Percentiles rank a stretch among this genome's conserved stretches.
Evolutionary conservation across 2,329 filamentous ascomycete genomes (phyloP).

Genomic region (Pseudogymnoascus sp.): DNA sequence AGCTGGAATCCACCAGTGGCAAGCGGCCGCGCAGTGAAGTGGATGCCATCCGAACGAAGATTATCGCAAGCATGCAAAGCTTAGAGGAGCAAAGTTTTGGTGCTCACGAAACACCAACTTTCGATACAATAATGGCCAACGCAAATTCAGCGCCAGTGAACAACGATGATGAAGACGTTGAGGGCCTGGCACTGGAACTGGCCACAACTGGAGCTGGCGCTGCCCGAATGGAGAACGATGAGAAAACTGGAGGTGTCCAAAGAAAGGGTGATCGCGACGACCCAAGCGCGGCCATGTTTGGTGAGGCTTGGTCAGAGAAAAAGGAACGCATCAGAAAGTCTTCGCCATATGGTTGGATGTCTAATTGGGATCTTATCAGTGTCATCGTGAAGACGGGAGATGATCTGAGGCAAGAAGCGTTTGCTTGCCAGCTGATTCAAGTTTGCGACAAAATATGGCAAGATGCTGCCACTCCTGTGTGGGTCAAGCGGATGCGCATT

Average conservation of each 20-base stretch:
- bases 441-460: constrained; percentile 77
- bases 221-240: constrained; percentile 81
- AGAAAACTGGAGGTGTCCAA: constrained; percentile 76
- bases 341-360: constrained; percentile 81
- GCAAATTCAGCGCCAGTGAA: constrained; percentile 46
- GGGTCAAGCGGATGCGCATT: constrained; percentile 83
- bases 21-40: constrained; percentile 75
- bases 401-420: constrained; percentile 75
- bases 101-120: constrained; percentile 63
- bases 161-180: constrained; percentile 43
- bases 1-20: constrained; percentile 70
- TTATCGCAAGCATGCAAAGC: constrained; percentile 84
- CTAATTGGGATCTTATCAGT: constrained; percentile 80
- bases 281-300: constrained; percentile 77
- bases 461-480: constrained; percentile 67
- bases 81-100: constrained; percentile 81
- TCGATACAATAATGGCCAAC: constrained; percentile 75
- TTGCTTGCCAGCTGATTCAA: constrained; percentile 75
- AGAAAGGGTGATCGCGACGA: constrained; percentile 76
- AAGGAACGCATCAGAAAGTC: constrained; percentile 76
- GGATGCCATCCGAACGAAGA: constrained; percentile 74
- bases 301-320: constrained; percentile 78
- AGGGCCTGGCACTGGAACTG: constrained; percentile 33
- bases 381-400: constrained; percentile 84
- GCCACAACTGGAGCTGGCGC: constrained; percentile 65